phyloP scores from a whole-genome alignment of 306 rosid species.

The Vachellia collinsii region DNA sequence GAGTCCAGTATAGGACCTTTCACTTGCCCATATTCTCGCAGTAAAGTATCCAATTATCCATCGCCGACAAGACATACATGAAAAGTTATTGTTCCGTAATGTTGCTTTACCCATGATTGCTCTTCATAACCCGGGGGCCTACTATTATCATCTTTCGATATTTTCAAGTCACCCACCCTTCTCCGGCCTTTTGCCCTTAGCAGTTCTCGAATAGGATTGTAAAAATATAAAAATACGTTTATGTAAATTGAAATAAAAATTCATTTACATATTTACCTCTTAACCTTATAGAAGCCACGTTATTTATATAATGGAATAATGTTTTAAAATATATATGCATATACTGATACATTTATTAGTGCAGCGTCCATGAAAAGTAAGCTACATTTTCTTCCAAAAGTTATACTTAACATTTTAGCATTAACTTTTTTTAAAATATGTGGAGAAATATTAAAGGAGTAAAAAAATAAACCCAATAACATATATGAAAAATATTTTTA shows the following conservation, averaged over 20 bases:
- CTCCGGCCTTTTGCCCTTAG: no score
- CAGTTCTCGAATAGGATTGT: no score
- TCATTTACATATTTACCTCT: no score
- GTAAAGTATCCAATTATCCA: neutral
- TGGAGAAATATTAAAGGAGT: neutral
- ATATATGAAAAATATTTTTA: neutral
- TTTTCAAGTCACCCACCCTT: neutral
- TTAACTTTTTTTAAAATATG: neutral
- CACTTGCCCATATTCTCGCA: neutral
- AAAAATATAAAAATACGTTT: no score
- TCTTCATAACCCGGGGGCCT: neutral
- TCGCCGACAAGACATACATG: neutral
- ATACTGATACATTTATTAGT: neutral
- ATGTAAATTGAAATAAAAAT: no score
- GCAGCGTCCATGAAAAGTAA: neutral
- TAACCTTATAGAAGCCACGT: no score
- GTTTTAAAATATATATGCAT: no score
- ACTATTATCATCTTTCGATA: neutral
- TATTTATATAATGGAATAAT: no score
- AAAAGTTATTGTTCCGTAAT: neutral
- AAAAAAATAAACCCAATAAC: neutral
- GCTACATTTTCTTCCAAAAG: neutral
- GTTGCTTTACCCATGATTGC: neutral
- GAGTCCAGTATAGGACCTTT: neutral
- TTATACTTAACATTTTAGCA: neutral